Base-by-base conservation (phyloP, 495 filamentous ascomycete species). In the Jackrogersella multiformis region DNA sequence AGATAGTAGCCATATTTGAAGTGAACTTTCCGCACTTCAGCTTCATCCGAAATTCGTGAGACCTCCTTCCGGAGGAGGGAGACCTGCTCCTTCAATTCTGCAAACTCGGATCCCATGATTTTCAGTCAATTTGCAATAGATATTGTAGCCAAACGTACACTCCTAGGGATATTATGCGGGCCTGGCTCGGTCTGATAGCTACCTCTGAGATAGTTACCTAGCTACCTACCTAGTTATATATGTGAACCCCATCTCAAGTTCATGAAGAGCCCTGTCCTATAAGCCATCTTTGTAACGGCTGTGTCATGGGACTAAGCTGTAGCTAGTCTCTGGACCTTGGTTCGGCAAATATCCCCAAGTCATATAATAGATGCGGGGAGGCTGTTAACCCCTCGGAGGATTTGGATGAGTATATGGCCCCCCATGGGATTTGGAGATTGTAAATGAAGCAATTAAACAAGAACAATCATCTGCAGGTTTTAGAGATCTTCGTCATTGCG, bases 1-100 rank as follows among this genome's bases (percentile, higher is more conserved):
- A 86, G 79, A 65, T 86, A 86, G 73, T 86, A 86, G 49, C 84
- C 84, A 67, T 86, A 86, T 66, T 84, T 85, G 78, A 77, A 79
- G 64, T 85, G 83, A 5, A 80, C 73, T 61, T 86, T 85, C 64
- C 81, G 79, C 32, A 85, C 78, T 66, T 85, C 83, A 30, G 75
- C 74, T 61, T 84, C 79, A 42, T 82, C 81, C 7, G 72, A 65
- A 42, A 76, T 49, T 16, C 67, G 57, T 24, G 70, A 64, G 61
- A 69, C 42, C 44, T 75, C 54, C 41, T 64, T 60, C 46, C 68
- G 57, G 58, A 79, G 66, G 34, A 63, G 52, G 16, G 60, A 57
- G 56, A 74, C 72, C 42, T 74, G 61, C 59, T 74, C 63, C 56
- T 74, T 74, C 59, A 74, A 51, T 3, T 74, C 65, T 41, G 45